Evolutionary conservation across 1,284 basidiomycete species (phyloP).

Genomic region (Ustilago esculenta): DNA sequence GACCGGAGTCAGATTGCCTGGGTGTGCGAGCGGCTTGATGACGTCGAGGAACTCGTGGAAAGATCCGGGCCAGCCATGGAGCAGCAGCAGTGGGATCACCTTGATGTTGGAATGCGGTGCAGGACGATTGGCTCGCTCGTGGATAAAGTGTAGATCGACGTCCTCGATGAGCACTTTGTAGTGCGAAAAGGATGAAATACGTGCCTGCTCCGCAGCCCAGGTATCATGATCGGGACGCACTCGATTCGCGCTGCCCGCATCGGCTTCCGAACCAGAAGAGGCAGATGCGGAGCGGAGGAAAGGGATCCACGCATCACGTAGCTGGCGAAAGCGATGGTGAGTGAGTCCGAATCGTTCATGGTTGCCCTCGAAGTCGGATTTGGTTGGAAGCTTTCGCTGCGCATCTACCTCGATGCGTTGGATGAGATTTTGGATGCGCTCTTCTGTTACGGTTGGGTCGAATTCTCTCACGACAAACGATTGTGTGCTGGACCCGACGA

Average conservation of each 20-base stretch:
- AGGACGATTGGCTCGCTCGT: constrained; percentile 48
- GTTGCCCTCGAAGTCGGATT: constrained; percentile 39
- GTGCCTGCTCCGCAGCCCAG: constrained; percentile 45
- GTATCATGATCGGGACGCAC: constrained; percentile 53
- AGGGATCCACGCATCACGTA: constrained; percentile 41
- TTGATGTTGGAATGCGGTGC: constrained; percentile 19
- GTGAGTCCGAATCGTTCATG: constrained; percentile 45
- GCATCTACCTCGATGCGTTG: constrained; percentile 25
- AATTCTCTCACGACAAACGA: constrained; percentile 27
- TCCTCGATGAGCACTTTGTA: constrained; percentile 55
- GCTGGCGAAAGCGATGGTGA: constrained; percentile 36
- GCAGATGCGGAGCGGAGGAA: constrained; percentile 29
- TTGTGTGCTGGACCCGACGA: constrained; percentile 30
- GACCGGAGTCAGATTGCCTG: constrained; percentile 35
- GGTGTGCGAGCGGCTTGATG: constrained; percentile 60
- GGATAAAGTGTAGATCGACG: constrained; percentile 62
- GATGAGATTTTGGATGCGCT: constrained; percentile 27
- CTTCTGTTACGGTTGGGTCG: constrained; percentile 30
- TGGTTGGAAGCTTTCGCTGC: constrained; percentile 18
- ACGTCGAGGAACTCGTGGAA: constrained; percentile 62
- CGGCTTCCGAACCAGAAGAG: constrained; percentile 5
- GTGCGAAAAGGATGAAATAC: constrained; percentile 48
- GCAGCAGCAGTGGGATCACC: constrained; percentile 65
- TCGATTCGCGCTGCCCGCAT: constrained; percentile 13
- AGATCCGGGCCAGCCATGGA: constrained; percentile 65